A percentile compares a stretch with the other conserved stretches of the same genome.
Evolutionary conservation across 2,329 filamentous ascomycete genomes (phyloP).

Genomic region (Exophiala aquamarina): DNA sequence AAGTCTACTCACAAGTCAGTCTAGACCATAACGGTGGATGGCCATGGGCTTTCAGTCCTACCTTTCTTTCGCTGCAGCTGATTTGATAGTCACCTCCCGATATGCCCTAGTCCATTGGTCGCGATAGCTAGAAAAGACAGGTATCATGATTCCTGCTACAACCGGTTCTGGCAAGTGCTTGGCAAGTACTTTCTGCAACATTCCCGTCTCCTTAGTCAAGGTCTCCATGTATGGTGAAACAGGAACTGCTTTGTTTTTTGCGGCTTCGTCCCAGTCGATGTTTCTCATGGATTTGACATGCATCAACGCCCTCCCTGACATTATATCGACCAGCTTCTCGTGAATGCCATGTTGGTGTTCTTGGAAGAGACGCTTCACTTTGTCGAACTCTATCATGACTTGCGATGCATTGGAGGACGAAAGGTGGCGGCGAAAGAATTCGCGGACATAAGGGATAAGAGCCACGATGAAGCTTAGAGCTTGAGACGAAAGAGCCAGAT

Average conservation of each 20-base stretch:
- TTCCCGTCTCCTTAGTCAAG: constrained; percentile 80
- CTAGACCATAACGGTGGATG: no score
- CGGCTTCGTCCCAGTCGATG: constrained; percentile 67
- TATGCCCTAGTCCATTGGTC: constrained; percentile 75
- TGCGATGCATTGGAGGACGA: constrained; percentile 49
- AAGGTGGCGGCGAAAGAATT: constrained; percentile 80
- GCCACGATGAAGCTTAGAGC: constrained; percentile 84
- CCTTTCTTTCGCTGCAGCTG: constrained; percentile 69
- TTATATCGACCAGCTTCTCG: constrained; percentile 90
- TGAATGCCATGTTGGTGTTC: constrained; percentile 90
- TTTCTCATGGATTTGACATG: constrained; percentile 74
- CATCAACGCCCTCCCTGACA: constrained; percentile 72
- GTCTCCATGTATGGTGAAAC: constrained; percentile 81
- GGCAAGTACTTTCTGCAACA: constrained; percentile 76
- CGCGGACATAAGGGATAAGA: constrained; percentile 83
- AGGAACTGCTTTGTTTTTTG: constrained; percentile 42
- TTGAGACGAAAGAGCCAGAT: constrained; percentile 88
- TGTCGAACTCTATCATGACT: constrained; percentile 81
- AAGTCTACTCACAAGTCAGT: constrained; percentile 51
- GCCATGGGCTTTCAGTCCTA: constrained; percentile 40
- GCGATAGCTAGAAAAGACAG: constrained; percentile 79
- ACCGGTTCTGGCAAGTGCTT: constrained; percentile 77
- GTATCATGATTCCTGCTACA: constrained; percentile 79
- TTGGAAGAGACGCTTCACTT: constrained; percentile 76
- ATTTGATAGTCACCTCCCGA: constrained; percentile 63